Evolutionary conservation across 1,284 basidiomycete genomes (phyloP).

Genomic region (Leucoagaricus sp.): DNA sequence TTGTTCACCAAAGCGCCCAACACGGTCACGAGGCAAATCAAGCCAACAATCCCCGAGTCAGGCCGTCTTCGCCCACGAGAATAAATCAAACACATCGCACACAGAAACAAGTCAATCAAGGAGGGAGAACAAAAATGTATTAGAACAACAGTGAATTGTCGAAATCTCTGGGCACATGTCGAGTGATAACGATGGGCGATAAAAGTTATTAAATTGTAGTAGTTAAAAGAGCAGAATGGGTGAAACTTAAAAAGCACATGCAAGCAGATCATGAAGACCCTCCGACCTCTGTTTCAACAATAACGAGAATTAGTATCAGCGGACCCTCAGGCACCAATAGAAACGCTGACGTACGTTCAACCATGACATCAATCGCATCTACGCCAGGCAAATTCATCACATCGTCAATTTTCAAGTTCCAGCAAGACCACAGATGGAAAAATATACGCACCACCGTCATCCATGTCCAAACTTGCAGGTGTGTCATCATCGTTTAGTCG

Average conservation of each 20-base stretch:
- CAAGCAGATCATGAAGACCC: constrained; percentile 8
- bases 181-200: too few relatives aligned
- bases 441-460: constrained; percentile 70
- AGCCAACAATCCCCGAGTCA: too few relatives aligned
- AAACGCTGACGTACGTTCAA: constrained; percentile 76
- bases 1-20: too few relatives aligned
- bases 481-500: constrained; percentile 87
- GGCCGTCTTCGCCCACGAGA: too few relatives aligned
- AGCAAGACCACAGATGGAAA: background rate
- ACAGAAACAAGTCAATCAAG: too few relatives aligned
- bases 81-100: too few relatives aligned
- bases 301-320: constrained; percentile 1
- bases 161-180: too few relatives aligned
- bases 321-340: background rate
- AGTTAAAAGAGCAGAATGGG: too few relatives aligned
- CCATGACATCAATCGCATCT: constrained; percentile 92
- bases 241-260: background rate
- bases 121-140: too few relatives aligned
- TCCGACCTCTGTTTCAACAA: constrained; percentile 17
- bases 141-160: too few relatives aligned
- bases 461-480: constrained; percentile 81
- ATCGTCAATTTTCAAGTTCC: constrained; percentile 4
- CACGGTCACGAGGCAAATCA: too few relatives aligned
- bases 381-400: constrained; percentile 9
- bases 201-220: too few relatives aligned